phyloP scores from a whole-genome alignment of 768 basidiomycete genomes.

The Trametopsis cervina region DNA sequence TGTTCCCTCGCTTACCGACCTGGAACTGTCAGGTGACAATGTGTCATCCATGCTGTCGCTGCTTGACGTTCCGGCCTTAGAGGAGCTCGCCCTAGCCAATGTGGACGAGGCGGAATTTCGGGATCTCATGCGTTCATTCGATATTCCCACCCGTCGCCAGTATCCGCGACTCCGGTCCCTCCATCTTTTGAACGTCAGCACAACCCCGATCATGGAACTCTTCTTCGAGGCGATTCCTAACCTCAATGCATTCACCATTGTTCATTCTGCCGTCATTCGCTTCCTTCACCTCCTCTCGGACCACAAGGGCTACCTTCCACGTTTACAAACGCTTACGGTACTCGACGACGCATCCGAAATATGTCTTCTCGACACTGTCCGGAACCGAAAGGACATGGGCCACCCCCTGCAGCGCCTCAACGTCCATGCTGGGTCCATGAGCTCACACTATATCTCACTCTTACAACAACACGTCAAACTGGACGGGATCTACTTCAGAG shows the following conservation, averaged over 20 bases:
- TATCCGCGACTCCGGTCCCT: slow-evolving; percentile 18
- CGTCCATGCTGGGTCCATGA: too few relatives aligned
- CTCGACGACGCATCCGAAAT: slow-evolving; percentile 19
- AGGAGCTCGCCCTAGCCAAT: slow-evolving; percentile 20
- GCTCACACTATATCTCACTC: too few relatives aligned
- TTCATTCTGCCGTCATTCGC: slow-evolving; percentile 17
- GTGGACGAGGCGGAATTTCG: slow-evolving; percentile 23
- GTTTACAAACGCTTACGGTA: slow-evolving; percentile 17
- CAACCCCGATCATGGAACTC: slow-evolving; percentile 12
- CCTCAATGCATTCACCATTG: slow-evolving; percentile 17
- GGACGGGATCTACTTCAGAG: too few relatives aligned
- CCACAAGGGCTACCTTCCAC: slow-evolving; percentile 16
- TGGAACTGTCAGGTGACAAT: slow-evolving; percentile 21
- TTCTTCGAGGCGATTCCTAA: slow-evolving; percentile 19
- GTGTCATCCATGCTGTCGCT: slow-evolving; percentile 19
- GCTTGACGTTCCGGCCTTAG: slow-evolving; percentile 15
- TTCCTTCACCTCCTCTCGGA: slow-evolving; percentile 18
- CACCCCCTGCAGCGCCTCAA: too few relatives aligned
- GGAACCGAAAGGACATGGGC: too few relatives aligned
- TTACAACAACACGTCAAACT: too few relatives aligned
- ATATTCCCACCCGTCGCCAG: slow-evolving; percentile 5
- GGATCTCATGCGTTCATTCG: slow-evolving; percentile 18
- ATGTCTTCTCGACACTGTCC: too few relatives aligned
- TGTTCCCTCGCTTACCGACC: slow-evolving; percentile 17
- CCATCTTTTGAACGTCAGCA: slow-evolving; percentile 17